phyloP scores from a whole-genome alignment of 2,329 filamentous ascomycete species.

The Venturia effusa region DNA sequence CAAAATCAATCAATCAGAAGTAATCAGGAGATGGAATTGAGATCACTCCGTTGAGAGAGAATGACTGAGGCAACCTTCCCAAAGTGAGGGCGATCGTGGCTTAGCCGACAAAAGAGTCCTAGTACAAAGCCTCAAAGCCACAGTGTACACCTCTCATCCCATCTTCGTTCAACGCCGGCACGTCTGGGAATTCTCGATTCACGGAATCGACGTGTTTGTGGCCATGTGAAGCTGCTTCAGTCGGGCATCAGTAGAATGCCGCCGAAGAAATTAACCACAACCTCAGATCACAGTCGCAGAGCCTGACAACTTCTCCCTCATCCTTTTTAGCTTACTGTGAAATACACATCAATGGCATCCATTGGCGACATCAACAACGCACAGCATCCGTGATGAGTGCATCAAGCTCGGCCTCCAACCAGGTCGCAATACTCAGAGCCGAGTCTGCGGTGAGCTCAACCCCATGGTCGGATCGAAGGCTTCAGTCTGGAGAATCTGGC shows the following conservation, averaged over 20 bases:
- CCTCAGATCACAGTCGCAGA: neutral
- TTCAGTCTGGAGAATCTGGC: neutral
- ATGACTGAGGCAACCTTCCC: no score
- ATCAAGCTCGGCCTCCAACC: neutral
- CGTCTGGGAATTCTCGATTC: neutral
- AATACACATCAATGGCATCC: neutral
- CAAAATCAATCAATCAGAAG: neutral
- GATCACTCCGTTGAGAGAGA: no score
- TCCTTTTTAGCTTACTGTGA: neutral
- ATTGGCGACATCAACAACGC: neutral
- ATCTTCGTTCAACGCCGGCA: neutral
- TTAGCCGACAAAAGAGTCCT: neutral
- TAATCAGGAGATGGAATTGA: no score
- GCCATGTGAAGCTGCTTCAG: neutral
- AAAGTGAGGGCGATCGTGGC: neutral
- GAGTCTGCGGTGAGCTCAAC: conserved; percentile 1
- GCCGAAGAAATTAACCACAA: neutral
- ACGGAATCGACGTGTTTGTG: neutral
- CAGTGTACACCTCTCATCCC: neutral
- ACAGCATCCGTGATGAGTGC: neutral
- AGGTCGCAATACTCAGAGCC: neutral
- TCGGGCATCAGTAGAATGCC: neutral
- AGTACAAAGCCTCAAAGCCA: neutral
- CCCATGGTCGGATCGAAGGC: neutral
- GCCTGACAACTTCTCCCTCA: neutral